Percentiles rank a stretch among this genome's conserved stretches.
These are phyloP conservation scores for Euphorbia neoarborescens DNA, from an alignment of 441 rosid genomes.

Conservation along the genomic window DNA sequence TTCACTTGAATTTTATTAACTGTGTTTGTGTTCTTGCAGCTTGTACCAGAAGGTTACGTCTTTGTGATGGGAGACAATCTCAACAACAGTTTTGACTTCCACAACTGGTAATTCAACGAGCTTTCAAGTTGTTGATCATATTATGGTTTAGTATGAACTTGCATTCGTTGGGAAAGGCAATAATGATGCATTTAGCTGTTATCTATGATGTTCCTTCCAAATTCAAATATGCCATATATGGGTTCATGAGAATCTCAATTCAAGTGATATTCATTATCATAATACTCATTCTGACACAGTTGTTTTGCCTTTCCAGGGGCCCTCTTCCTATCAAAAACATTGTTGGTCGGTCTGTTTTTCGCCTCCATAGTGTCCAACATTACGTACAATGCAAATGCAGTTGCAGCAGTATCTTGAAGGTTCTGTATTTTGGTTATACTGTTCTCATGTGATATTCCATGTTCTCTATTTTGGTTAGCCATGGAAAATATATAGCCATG, in stretches of 20 bases:
- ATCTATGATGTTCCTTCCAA: neutral
- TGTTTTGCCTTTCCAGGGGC: constrained; percentile 53
- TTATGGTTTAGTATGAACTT: neutral
- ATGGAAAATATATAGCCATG: too few species aligned
- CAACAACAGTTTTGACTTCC: constrained; percentile 90
- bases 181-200: neutral
- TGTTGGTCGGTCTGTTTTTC: constrained; percentile 79
- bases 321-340: constrained; percentile 78
- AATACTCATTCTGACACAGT: constrained; percentile 3
- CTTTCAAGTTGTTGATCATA: neutral
- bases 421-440: too few species aligned
- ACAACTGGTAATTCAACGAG: constrained; percentile 52
- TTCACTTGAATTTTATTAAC: neutral
- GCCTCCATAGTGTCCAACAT: constrained; percentile 68
- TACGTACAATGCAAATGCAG: constrained; percentile 28
- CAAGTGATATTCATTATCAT: neutral
- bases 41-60: constrained; percentile 71
- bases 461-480: too few species aligned
- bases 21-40: constrained; percentile 31
- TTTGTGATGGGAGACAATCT: constrained; percentile 98
- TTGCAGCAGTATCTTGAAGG: constrained; percentile 42
- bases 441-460: too few species aligned
- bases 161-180: constrained; percentile 1
- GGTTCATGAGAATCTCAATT: neutral
- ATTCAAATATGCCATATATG: neutral